Evolutionary conservation across 306 rosid genomes (phyloP), one percentile per base, ranked within the genome.

Genomic region (Begonia masoniana): DNA sequence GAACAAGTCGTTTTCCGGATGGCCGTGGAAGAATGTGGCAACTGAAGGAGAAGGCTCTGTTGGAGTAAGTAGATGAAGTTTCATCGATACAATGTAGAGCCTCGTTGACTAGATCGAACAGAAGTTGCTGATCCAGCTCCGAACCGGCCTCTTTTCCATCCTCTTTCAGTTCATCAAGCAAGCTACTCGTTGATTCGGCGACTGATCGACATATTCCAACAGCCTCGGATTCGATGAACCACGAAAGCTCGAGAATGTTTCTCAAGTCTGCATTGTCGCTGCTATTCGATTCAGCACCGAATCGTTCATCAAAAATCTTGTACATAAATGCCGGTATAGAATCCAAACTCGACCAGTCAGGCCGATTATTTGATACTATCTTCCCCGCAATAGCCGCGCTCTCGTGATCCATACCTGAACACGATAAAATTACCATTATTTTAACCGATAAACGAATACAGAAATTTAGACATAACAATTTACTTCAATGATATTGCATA

Each of bases 61-160:
- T 93, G 59, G 83, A 92, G 67, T 67, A 72, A 50, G 72, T 65
- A 54, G 78, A 74, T 10, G 88, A 83, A 13, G 43, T 80, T 47
- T 79, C 96, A 51, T 58, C 51, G 13, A 86, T 61, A 49, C 74
- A 79, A 19, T 69, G 65, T 11, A 86, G 70, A 41, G 71, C 71
- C 58, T 81, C 93, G 3, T 83, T 79, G 41, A 86, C 79, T 51
- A 81, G 67, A 76, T 83, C 72, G 15, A 81, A 84, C 6, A 86
- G 71, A 63, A 83, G 75, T 45, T 63, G 84, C 67, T 67, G 84
- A 76, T 80, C 78, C 55, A 50, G 52, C 39, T 31, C 39, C 1
- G 39, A 5, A 1, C 50, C 76, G 75, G 66, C 76, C 87, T 49
- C 51, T 55, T 31, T 31, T 6, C 39, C 39, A 31, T 6, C 0